Evolutionary conservation across 2,329 filamentous ascomycete species (phyloP), one percentile per base, ranked within the genome.

Genomic region (Sclerotinia subarctica): DNA sequence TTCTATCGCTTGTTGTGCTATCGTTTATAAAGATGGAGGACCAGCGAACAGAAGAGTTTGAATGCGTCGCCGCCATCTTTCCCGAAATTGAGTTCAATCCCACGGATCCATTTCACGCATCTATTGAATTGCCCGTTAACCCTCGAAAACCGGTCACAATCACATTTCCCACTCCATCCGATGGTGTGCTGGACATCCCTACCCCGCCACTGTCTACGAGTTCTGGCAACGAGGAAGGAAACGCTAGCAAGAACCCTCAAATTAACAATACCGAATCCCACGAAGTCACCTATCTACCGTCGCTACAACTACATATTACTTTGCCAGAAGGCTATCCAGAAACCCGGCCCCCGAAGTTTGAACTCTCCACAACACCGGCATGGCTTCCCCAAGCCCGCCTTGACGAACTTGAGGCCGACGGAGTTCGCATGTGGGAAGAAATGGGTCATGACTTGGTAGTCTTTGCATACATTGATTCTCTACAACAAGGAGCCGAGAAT

Each of bases 401-500:
- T n/a, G 75, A 78, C 63, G 80, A 77, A 51, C 79, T 90, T 15
- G 80, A 86, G 73, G 75, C 78, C 5, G 83, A 88, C 63, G 83
- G 82, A 0, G 72, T 80, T 5, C 78, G 80, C 2, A 76, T 90
- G 60, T 91, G 88, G 88, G 85, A 89, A 71, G 86, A 89, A 21
- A 79, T 84, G 47, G 87, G 87, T 5, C 84, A 79, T 53, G 84
- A 85, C 73, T 84, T 84, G 77, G 82, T 88, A 29, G 82, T 86
- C 29, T 92, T 84, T 76, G 82, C 81, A 35, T 90, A 87, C 72
- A 86, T 91, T 67, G 89, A 91, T 73, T 84, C 85, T 73, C 76
- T 88, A 35, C 85, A 87, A 75, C 84, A 84, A 74, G 82, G 80
- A 15, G 84, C 86, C 5, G 86, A 89, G 68, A 79, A 84, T 69